phyloP scores from a whole-genome alignment of 805 yeast genomes.

The Pichia ethanolica region DNA sequence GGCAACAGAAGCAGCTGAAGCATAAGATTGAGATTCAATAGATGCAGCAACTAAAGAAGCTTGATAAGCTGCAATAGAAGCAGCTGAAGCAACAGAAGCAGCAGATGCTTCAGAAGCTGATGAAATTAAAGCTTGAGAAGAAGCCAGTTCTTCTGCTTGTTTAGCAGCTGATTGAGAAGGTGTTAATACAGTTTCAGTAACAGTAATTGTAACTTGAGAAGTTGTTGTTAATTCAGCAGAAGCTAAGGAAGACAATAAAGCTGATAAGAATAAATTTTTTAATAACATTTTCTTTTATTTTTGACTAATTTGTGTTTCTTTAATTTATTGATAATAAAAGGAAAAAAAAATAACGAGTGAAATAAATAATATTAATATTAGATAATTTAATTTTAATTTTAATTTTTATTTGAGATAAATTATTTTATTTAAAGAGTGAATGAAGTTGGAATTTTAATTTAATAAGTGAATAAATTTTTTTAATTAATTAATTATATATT shows the following conservation, averaged over 20 bases:
- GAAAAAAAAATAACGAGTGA: background rate
- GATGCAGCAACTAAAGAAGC: slow-evolving; percentile 6
- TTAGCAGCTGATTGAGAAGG: slow-evolving; percentile 35
- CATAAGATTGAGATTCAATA: slow-evolving; percentile 11
- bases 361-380: background rate
- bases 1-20: slow-evolving; percentile 20
- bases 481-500: no score
- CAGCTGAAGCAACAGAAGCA: slow-evolving; percentile 20
- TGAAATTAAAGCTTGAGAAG: slow-evolving; percentile 10
- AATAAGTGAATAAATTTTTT: no score
- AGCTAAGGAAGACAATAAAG: slow-evolving; percentile 19
- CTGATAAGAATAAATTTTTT: slow-evolving; percentile 20
- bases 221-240: slow-evolving; percentile 35
- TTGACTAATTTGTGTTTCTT: no score
- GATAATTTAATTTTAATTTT: background rate
- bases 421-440: no score
- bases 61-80: slow-evolving; percentile 11
- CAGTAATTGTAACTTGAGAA: slow-evolving; percentile 35
- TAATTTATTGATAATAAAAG: background rate
- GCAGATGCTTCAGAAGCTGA: slow-evolving; percentile 24
- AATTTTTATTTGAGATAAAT: no score
- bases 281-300: slow-evolving; percentile 17
- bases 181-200: slow-evolving; percentile 39
- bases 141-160: slow-evolving; percentile 10
- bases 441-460: no score